Base-by-base conservation (phyloP, 345 rosid species). In the Lepidium africanum region DNA sequence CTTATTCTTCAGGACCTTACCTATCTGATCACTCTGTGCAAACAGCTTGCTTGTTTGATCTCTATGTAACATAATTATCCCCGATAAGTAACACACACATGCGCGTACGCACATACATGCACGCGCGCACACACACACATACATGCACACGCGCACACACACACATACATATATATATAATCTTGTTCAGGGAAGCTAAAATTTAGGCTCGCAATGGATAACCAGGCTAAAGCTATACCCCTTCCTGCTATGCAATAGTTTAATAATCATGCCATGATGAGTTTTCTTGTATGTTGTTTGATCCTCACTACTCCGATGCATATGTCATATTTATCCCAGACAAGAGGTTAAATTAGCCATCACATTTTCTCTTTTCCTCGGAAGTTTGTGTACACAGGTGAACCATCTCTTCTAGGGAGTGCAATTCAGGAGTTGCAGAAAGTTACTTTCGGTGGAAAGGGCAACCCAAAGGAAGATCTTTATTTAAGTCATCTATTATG, bases 371-470 rank as follows among this genome's bases (percentile, higher is more conserved):
- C 69, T 70, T 74, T 54, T 65, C 27, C 47, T 17, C 73, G 79
- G 80, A 84, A 94, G 99, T 94, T 87, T 82, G 80, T 80, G 60
- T 77, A 61, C 70, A 90, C 97, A 78, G 86, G 79, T 57, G 96
- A 84, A 73, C 82, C 83, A 49, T 61, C 67, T 61, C 89, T 94
- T 65, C 79, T 94, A 49, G 88, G 86, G 38, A 79, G 74, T 41
- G 82, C 90, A 45, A 78, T 77, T 75, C 69, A 58, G 60, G 84
- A 83, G 85, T 77, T 94, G 72, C 85, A 84, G 67, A 83, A 81
- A 77, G 77, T 81, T 76, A 38, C 79, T 38, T 61, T 75, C 42
- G 59, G 69, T 66, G 84, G 80, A 75, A 82, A 71, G 46, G 76
- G 70, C 76, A 80, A 80, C 48, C 32, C 45, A 79, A 81, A 76